phyloP scores from a whole-genome alignment of 202 grass and related monocot genomes.

The Panicum virgatum region DNA sequence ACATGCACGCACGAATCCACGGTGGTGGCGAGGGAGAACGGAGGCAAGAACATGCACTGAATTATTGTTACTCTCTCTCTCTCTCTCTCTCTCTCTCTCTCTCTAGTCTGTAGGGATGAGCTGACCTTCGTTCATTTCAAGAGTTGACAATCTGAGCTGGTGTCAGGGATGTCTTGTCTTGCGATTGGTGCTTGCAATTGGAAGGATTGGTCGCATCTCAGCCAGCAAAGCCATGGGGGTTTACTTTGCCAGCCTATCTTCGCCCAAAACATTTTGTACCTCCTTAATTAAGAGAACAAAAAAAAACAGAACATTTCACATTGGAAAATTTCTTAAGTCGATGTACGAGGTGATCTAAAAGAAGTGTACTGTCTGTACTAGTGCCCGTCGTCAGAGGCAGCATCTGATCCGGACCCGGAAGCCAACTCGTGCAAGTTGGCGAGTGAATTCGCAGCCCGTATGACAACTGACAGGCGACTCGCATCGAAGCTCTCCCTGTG shows the following conservation, averaged over 20 bases:
- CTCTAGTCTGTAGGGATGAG: background rate
- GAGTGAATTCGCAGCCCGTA: no score
- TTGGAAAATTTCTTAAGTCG: background rate
- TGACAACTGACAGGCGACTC: background rate
- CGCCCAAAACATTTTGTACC: background rate
- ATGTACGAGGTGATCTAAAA: background rate
- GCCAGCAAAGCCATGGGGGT: background rate
- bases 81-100: no score
- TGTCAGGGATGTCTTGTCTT: background rate
- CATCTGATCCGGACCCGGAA: background rate
- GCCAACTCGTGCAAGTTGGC: background rate
- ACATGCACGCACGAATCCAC: background rate
- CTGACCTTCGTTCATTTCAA: constrained; percentile 13
- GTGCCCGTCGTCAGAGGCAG: background rate
- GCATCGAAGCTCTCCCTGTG: background rate
- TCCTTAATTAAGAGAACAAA: no score
- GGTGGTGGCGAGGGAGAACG: background rate
- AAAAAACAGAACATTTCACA: background rate
- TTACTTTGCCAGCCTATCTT: background rate
- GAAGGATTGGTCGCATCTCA: background rate
- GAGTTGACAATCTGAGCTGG: background rate
- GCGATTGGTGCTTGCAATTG: background rate
- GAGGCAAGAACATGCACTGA: constrained; percentile 1
- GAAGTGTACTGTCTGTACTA: background rate
- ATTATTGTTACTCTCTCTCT: constrained; percentile 2